Evolutionary conservation across 163 green algal genomes (phyloP), one percentile per base, ranked within the genome.

Genomic region (Chlamydomonas reinhardtii): DNA sequence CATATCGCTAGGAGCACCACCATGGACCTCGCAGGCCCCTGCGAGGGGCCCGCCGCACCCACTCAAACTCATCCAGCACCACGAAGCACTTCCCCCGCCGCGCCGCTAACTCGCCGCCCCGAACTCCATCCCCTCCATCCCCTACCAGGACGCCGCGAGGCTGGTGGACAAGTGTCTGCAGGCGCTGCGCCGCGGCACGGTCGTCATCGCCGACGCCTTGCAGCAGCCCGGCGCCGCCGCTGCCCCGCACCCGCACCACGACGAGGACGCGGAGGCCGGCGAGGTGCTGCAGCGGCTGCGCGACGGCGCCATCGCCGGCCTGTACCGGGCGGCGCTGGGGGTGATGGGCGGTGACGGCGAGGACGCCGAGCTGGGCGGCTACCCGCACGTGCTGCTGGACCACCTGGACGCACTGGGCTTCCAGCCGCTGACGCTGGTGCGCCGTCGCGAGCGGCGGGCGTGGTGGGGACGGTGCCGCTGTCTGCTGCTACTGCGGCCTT

Each of bases 401-500:
- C 66, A 78, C 54, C 22, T 85, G 32, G 79, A 85, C 52, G 31
- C 72, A 6, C 69, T 85, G 20, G 65, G n/a, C 15, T 85, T 85
- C 69, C 32, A 62, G 17, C 79, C 77, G 69, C 68, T 77, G 12
- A 54, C 68, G 8, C 24, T 32, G 32, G 79, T 85, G 43, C 37
- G 77, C 17, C 25, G 1, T n/a, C n/a, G n/a, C 5, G n/a, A 4
- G 29, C 5, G 5, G 25, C n/a, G 65, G 6, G n/a, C 11, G 11
- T 1, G n/a, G n/a, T 19, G 66, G 17, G 31, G 31, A 1, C 2
- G 31, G 66, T 1, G 27, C 14, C 62, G 14, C n/a, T 37, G 19
- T 29, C n/a, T 9, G 65, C 14, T 72, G 25, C 62, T 31, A 25
- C 12, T 31, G 27, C 62, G 14, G 20, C 62, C n/a, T n/a, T n/a